phyloP scores from a whole-genome alignment of 768 basidiomycete species.

The Calvatia gigantea region DNA sequence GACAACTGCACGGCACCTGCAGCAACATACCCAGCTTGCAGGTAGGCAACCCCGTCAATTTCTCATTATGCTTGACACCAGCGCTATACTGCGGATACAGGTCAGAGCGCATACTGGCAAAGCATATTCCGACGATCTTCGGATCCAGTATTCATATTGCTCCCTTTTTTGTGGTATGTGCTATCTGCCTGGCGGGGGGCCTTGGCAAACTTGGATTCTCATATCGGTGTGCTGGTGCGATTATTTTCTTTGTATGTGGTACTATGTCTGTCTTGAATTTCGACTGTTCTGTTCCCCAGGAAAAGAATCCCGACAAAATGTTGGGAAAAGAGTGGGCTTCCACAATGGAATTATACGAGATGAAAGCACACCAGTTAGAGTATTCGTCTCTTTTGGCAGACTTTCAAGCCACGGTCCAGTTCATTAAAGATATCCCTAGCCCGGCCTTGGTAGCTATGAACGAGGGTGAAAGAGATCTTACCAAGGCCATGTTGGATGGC shows the following conservation, averaged over 20 bases:
- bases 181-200: constrained; percentile 60
- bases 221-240: constrained; percentile 47
- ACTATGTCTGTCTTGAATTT: too few relatives aligned
- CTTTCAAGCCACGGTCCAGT: constrained; percentile 48
- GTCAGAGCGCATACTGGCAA: constrained; percentile 43
- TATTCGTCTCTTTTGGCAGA: constrained; percentile 53
- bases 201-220: constrained; percentile 44
- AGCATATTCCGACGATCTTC: constrained; percentile 32
- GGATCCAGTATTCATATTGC: constrained; percentile 51
- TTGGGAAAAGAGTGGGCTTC: constrained; percentile 37
- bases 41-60: constrained; percentile 21
- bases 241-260: neutral
- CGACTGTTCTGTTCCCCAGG: too few relatives aligned
- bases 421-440: constrained; percentile 45
- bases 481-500: constrained; percentile 30
- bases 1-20: constrained; percentile 40
- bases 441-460: constrained; percentile 37
- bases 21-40: constrained; percentile 41
- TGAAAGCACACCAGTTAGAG: constrained; percentile 59
- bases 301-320: too few relatives aligned
- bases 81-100: constrained; percentile 9
- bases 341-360: constrained; percentile 51
- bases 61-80: neutral
- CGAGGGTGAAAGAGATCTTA: constrained; percentile 24
- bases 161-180: constrained; percentile 53